A percentile compares a stretch with the other conserved stretches of the same genome.
Evolutionary conservation across 169 alveolate species (phyloP).

Genomic region (Hammondia hammondi): DNA sequence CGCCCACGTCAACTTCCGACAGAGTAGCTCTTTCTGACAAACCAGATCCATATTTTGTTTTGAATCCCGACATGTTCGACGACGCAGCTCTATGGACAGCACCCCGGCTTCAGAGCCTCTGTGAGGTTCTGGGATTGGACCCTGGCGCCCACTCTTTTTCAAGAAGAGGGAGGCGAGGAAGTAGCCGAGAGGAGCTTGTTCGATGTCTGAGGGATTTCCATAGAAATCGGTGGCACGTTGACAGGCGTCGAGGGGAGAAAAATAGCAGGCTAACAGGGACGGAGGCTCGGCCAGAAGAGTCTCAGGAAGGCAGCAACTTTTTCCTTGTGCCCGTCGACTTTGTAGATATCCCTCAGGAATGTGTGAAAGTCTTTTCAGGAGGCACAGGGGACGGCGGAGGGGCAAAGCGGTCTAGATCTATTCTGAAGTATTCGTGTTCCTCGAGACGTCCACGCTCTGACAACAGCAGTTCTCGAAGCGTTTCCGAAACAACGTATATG

Average conservation of each 20-base stretch:
- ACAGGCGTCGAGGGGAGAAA: neutral
- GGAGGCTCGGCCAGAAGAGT: neutral
- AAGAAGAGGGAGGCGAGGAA: neutral
- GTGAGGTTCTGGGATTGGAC: neutral
- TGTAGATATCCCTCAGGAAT: neutral
- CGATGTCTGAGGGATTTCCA: neutral
- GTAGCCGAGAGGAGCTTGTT: neutral
- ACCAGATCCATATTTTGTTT: slow-evolving; percentile 16
- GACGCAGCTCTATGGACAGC: slow-evolving; percentile 27
- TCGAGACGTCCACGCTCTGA: neutral
- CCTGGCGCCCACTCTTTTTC: neutral
- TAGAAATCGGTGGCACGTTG: neutral
- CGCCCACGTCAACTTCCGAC: neutral
- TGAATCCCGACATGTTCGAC: slow-evolving; percentile 27
- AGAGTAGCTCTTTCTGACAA: neutral
- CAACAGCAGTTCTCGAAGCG: no score
- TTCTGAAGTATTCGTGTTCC: neutral
- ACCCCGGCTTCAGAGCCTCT: neutral
- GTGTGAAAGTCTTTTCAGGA: neutral
- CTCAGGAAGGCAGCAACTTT: slow-evolving; percentile 31
- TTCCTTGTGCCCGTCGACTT: slow-evolving; percentile 17
- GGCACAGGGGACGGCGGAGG: neutral
- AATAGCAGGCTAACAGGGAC: neutral
- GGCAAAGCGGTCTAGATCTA: neutral
- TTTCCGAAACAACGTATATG: no score